Evolutionary conservation across 345 rosid genomes (phyloP).

Genomic region (Hypericum androsaemum): DNA sequence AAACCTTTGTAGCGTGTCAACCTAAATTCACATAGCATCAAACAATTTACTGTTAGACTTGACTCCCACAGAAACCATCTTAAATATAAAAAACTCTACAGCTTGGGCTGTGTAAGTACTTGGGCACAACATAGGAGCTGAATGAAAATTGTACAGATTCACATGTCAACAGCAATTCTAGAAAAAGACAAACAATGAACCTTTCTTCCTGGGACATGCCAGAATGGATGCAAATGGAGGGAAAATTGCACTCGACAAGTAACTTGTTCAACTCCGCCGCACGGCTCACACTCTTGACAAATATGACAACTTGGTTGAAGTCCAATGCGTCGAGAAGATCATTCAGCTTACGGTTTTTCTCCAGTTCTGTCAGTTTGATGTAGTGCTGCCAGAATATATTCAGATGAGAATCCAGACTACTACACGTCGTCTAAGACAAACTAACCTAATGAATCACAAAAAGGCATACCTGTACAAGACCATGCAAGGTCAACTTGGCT

Average conservation of each 20-base stretch:
- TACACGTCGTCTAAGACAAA: not conserved
- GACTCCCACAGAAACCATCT: not conserved
- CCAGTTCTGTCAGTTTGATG: constrained; percentile 88
- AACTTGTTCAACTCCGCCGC: constrained; percentile 94
- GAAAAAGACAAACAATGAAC: constrained; percentile 20
- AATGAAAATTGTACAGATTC: too few species aligned
- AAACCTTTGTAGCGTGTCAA: not conserved
- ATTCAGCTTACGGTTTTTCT: constrained; percentile 94
- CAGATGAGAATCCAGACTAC: not conserved
- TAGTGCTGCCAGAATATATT: constrained; percentile 55
- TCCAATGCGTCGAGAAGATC: constrained; percentile 98
- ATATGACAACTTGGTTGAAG: constrained; percentile 95
- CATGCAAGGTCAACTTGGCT: constrained; percentile 97
- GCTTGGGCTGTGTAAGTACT: too few species aligned
- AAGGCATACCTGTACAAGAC: constrained; percentile 83
- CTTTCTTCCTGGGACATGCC: constrained; percentile 99
- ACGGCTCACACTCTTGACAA: constrained; percentile 92
- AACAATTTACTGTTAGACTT: not conserved
- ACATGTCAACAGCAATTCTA: not conserved
- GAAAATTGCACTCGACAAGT: constrained; percentile 90
- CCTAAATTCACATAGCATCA: not conserved
- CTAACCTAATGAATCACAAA: not conserved
- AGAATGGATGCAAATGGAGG: constrained; percentile 96
- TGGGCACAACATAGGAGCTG: too few species aligned
- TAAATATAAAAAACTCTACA: too few species aligned